Evolutionary conservation across 192 early-diverging fungal species (phyloP).

Genomic region (Helicostylum pulchrum): DNA sequence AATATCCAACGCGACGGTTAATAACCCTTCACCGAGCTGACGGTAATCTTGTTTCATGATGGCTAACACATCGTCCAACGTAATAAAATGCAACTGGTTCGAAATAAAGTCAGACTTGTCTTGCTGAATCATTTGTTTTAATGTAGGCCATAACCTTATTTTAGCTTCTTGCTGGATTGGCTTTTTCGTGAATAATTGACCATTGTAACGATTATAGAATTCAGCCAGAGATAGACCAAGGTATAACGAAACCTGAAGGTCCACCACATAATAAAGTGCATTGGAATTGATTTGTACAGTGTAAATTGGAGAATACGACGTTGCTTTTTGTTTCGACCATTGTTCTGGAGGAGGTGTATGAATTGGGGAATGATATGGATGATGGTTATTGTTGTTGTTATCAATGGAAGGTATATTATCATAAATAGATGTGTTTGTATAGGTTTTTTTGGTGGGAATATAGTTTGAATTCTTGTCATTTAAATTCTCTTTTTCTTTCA

Average conservation of each 20-base stretch:
- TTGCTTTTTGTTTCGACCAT: conserved; percentile 28
- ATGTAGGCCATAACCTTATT: conserved; percentile 64
- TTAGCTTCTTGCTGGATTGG: conserved; percentile 54
- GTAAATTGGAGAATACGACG: conserved; percentile 62
- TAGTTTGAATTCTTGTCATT: not conserved
- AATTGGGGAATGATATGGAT: conserved; percentile 23
- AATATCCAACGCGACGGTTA: conserved; percentile 66
- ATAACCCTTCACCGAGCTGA: conserved; percentile 59
- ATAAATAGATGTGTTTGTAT: not conserved
- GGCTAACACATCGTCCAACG: conserved; percentile 59
- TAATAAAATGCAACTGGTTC: conserved; percentile 60
- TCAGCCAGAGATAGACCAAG: conserved; percentile 47
- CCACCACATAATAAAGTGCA: conserved; percentile 61
- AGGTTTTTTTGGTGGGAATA: not conserved
- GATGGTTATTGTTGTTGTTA: not conserved
- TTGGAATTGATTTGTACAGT: conserved; percentile 60
- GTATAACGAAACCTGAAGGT: conserved; percentile 62
- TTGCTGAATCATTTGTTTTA: conserved; percentile 60
- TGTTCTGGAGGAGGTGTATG: conserved; percentile 18
- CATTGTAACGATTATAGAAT: conserved; percentile 54
- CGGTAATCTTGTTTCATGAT: conserved; percentile 61
- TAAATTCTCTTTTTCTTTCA: not conserved
- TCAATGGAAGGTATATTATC: not conserved
- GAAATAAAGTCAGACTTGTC: conserved; percentile 62
- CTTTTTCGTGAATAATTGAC: conserved; percentile 49